Base-by-base conservation (phyloP, 257 asterid genomes). In the Lavandula angustifolia region DNA sequence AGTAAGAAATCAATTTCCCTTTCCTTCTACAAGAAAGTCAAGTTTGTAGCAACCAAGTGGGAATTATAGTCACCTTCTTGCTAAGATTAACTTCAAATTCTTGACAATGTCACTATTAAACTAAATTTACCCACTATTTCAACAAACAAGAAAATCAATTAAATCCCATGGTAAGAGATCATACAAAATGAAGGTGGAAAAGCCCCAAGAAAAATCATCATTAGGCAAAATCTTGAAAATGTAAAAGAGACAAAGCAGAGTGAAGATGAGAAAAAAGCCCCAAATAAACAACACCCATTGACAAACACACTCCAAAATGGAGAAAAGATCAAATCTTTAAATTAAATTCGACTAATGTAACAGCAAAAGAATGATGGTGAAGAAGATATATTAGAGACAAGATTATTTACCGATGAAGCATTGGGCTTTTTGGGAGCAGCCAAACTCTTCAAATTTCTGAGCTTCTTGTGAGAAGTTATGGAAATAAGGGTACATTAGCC, bases 401-500 rank as follows among this genome's bases (percentile, higher is more conserved):
- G 16, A 71, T 35, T 51, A 3, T 3, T 18, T 80, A 90, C 95
- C 95, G 65, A 51, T 48, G 84, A 85, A 61, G 68, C 82, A 80
- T 76, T 81, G 73, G 82, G 56, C 76, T 75, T 85, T n/a, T n/a
- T 67, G 78, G 4, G 81, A 80, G 79, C 76, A 70, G 71, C 64
- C 78, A 66, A 81, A 81, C 3, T 81, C 96, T 29, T 85, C 89
- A 72, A 78, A 62, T 7, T 77, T 91, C 66, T 84, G 97, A 73
- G 75, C 34, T 72, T 83, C 86, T 59, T 76, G 91, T 63, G 86
- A 42, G 79, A 78, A 80, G 74, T 60, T 79, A 22, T 85, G 91
- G 71, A 79, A 83, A 60, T 85, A 91, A 31, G 95, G 91, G 60
- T 64, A 80, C 84, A 76, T 78, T 67, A 81, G 61, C 74, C 79